Conservation (phyloP, 2,329 filamentous ascomycete genomes). For the Botrytis elliptica region DNA sequence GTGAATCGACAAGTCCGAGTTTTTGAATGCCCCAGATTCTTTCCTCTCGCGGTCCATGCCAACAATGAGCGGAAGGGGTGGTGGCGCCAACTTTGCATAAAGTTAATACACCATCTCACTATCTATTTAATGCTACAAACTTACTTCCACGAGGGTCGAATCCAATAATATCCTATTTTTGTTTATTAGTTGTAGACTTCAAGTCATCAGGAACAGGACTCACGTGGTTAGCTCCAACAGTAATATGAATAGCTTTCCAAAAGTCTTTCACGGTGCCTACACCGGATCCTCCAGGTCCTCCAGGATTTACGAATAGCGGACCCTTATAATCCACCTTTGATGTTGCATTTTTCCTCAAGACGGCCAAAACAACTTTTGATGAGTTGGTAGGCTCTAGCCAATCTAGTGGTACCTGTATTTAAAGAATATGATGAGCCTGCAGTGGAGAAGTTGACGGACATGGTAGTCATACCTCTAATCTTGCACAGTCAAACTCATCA, state of each 20-base stretch:
- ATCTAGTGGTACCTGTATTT: constrained; percentile 22
- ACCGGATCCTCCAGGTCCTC: constrained; percentile 51
- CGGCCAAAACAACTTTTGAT: constrained; percentile 25
- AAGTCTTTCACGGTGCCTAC: constrained; percentile 27
- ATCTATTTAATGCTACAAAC: neutral
- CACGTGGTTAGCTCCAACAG: constrained; percentile 40
- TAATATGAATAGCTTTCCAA: constrained; percentile 43
- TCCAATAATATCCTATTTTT: constrained; percentile 47
- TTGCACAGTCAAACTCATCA: constrained; percentile 7
- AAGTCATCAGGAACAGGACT: neutral
- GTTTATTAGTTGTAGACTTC: neutral
- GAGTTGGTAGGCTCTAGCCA: constrained; percentile 30
- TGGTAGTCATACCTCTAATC: neutral
- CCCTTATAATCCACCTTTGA: constrained; percentile 27
- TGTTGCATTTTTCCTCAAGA: constrained; percentile 30
- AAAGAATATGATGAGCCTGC: neutral
- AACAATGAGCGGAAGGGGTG: constrained; percentile 50
- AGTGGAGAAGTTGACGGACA: neutral
- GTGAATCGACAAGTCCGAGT: constrained; percentile 46
- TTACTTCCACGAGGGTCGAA: constrained; percentile 50
- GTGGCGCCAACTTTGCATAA: constrained; percentile 42
- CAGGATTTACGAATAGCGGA: constrained; percentile 30
- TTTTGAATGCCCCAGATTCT: constrained; percentile 49
- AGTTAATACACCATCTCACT: neutral
- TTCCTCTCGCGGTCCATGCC: constrained; percentile 45